Base-by-base conservation (phyloP, 192 early-diverging fungal genomes). In the Spizellomyces punctatus region DNA sequence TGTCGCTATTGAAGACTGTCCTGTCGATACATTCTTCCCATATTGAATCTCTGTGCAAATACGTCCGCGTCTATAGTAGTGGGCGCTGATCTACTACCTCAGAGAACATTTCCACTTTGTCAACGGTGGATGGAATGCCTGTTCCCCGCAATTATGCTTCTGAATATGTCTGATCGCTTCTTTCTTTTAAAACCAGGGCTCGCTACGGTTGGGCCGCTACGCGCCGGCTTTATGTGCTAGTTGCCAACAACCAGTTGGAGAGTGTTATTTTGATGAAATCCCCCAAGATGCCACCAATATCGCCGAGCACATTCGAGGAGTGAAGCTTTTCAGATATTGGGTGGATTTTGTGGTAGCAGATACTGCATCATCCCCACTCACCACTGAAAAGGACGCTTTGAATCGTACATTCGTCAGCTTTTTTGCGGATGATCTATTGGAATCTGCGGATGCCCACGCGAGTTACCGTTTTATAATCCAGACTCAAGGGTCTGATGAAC, bases 21-120 rank as follows among this genome's bases (percentile, higher is more conserved):
- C 63, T 56, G 45, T 73, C 76, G 81, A 82, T 82, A 82, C 81
- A 76, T 65, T 45, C 77, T 77, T 82, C 81, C 81, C 67, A 82
- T 47, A 82, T 74, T 55, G 56, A 16, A 50, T 8, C 57, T 48
- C 63, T 59, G 58, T 66, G 45, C 52, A 77, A 64, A 80, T 72
- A 76, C 75, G 19, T 67, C 62, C 43, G 41, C 67, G 57, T 49
- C 45, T 41, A 49, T 67, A 73, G 63, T 21, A 19, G 36, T 67
- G 47, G 43, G 36, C 60, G 21, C 44, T 42, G 67, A 60, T 73
- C 75, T 76, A 77, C 79, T 71, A 63, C 65, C 63, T 71, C 69
- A 62, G 74, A 43, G 43, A 21, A 79, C 57, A 80, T 76, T 47
- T 21, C 43, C 54, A 41, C 14, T 8, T 36, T 36, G 27, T 36